phyloP scores from a whole-genome alignment of 2,329 filamentous ascomycete species.

The Lachnellula occidentalis region DNA sequence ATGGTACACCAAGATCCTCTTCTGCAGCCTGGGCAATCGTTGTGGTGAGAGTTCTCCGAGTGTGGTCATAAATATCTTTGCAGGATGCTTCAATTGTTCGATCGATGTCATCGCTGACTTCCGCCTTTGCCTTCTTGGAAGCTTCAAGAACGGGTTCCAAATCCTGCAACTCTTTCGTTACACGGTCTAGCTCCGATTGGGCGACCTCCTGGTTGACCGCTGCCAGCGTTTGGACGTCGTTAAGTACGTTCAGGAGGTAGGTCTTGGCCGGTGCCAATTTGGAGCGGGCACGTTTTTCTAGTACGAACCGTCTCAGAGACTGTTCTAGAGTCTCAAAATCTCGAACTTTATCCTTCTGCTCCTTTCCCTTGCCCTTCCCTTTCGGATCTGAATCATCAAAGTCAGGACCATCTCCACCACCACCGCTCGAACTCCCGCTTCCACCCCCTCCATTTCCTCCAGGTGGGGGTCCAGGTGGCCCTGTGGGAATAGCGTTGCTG shows the following conservation, averaged over 20 bases:
- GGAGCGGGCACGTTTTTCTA: constrained; percentile 91
- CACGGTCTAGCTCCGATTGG: constrained; percentile 75
- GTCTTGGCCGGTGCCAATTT: constrained; percentile 95
- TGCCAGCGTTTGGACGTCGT: constrained; percentile 78
- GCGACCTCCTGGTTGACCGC: constrained; percentile 84
- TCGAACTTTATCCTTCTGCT: constrained; percentile 79
- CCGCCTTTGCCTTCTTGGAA: constrained; percentile 70
- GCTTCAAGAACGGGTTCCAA: constrained; percentile 82
- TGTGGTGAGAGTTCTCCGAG: constrained; percentile 66
- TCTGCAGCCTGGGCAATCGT: constrained; percentile 75
- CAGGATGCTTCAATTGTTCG: constrained; percentile 78
- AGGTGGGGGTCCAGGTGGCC: constrained; percentile 50
- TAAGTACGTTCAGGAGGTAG: constrained; percentile 87
- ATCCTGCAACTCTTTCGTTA: constrained; percentile 72
- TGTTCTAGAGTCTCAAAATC: constrained; percentile 89
- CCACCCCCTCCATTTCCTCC: constrained; percentile 49
- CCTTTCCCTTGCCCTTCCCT: constrained; percentile 80
- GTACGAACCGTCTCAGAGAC: constrained; percentile 83
- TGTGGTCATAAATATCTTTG: constrained; percentile 79
- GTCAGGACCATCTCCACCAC: constrained; percentile 40
- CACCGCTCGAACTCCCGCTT: constrained; percentile 46
- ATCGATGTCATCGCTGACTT: constrained; percentile 78
- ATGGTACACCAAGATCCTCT: constrained; percentile 72
- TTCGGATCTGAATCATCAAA: constrained; percentile 47
- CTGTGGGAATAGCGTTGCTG: constrained; percentile 85